Percentiles rank a stretch among this genome's conserved stretches.
Conservation (phyloP, 2,329 filamentous ascomycete genomes). For the Aphanocladium album region DNA sequence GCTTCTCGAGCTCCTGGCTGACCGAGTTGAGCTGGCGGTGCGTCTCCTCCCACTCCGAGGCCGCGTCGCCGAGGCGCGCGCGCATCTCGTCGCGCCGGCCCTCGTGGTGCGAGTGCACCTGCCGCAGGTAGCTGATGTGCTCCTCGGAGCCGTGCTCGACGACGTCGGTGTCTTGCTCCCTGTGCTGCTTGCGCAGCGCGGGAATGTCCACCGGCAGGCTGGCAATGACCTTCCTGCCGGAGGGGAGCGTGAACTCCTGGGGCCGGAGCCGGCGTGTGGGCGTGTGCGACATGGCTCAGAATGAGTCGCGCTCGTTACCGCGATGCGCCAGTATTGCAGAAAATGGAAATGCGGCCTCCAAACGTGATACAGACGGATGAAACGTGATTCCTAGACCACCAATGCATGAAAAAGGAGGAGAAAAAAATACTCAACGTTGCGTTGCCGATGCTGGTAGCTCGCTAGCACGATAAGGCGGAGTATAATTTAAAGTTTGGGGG, state of each 20-base stretch:
- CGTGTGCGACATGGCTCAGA: background rate
- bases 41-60: conserved; percentile 52
- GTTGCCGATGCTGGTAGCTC: background rate
- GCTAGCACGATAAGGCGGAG: background rate
- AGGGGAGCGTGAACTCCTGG: conserved; percentile 49
- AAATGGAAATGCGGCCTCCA: background rate
- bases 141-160: conserved; percentile 52
- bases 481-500: conserved; percentile 1
- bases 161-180: conserved; percentile 43
- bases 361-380: background rate
- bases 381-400: background rate
- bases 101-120: conserved; percentile 50
- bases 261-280: background rate
- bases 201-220: conserved; percentile 51
- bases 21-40: conserved; percentile 48
- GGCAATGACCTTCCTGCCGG: conserved; percentile 52
- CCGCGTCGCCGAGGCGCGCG: conserved; percentile 43
- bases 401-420: background rate
- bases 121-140: conserved; percentile 40
- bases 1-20: conserved; percentile 46
- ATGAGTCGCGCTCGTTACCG: background rate
- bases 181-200: conserved; percentile 40
- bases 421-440: background rate
- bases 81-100: conserved; percentile 40
- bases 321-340: background rate